Base-by-base conservation (phyloP, 257 asterid genomes). In the Solanum gandarillasii region DNA sequence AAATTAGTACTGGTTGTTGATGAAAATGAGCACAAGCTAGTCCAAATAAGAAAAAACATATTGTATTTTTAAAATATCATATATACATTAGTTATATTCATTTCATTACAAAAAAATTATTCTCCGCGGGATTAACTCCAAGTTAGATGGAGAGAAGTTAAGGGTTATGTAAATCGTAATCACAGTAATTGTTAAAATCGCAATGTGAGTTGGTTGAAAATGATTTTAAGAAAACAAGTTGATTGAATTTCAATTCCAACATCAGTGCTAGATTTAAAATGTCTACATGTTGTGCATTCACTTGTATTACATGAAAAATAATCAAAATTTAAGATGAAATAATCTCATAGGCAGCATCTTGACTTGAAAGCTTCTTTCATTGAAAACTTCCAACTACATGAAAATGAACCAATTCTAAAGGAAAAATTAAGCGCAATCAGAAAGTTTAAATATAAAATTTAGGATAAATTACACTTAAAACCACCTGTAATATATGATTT, bases 11-110 rank as follows among this genome's bases (percentile, higher is more conserved):
- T n/a, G n/a, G n/a, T n/a, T 20, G 4, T 18, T 18, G 10, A 0
- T 13, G 20, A 0, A 0, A 12, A 46, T 46, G 18, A 52, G 0
- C 62, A 16, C n/a, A 55, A 55, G 10, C 9, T 52, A 52, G 2
- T 55, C 10, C n/a, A 18, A 2, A 55, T 55, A 55, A 55, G 10
- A 18, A 55, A 55, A 20, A 55, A 18, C 0, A 3, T 6, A 18
- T 18, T 0, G 1, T 55, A 55, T 52, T 48, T 41, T 41, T 3
- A 41, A 39, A 10, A 41, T 10, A 41, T 10, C 46, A 41, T 41
- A 41, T 41, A 41, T 41, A 41, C 14, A 41, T 41, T 11, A 48
- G 58, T 48, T 48, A 14, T 48, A 48, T 14, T 6, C 23, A 52
- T 55, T 55, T 55, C 65, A 55, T 55, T 18, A 55, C 9, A 58